A percentile compares a stretch with the other conserved stretches of the same genome.
Conservation (phyloP, 2,329 filamentous ascomycete species). For the Penicillium sp. region DNA sequence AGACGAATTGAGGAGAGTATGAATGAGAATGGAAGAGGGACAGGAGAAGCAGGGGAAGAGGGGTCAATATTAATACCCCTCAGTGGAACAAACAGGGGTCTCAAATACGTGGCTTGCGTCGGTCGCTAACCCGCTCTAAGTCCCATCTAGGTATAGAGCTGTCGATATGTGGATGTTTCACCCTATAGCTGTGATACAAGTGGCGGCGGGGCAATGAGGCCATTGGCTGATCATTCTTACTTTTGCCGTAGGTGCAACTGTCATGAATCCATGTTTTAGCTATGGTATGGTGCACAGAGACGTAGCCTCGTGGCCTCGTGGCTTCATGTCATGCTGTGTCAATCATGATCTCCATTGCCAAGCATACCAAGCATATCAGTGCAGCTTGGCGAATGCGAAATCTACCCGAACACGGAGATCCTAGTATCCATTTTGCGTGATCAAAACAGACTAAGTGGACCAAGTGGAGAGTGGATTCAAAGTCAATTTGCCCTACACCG, state of each 20-base stretch:
- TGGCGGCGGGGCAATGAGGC: background rate
- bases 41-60: background rate
- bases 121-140: background rate
- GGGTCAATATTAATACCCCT: background rate
- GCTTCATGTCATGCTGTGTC: background rate
- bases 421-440: background rate
- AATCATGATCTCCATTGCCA: background rate
- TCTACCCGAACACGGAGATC: background rate
- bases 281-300: background rate
- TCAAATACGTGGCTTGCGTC: conserved; percentile 2
- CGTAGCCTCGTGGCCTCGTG: background rate
- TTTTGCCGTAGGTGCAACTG: background rate
- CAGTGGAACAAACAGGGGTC: background rate
- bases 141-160: conserved; percentile 4
- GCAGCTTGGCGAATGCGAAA: background rate
- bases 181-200: background rate
- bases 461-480: background rate
- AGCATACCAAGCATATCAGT: background rate
- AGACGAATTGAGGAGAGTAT: background rate
- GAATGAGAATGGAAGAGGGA: background rate
- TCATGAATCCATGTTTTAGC: background rate
- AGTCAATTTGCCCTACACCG: background rate
- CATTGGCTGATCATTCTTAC: background rate
- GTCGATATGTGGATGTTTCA: conserved; percentile 1
- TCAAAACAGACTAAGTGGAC: background rate